Base-by-base conservation (phyloP, 352 stramenopile genomes). In the Phytophthora citrophthora region DNA sequence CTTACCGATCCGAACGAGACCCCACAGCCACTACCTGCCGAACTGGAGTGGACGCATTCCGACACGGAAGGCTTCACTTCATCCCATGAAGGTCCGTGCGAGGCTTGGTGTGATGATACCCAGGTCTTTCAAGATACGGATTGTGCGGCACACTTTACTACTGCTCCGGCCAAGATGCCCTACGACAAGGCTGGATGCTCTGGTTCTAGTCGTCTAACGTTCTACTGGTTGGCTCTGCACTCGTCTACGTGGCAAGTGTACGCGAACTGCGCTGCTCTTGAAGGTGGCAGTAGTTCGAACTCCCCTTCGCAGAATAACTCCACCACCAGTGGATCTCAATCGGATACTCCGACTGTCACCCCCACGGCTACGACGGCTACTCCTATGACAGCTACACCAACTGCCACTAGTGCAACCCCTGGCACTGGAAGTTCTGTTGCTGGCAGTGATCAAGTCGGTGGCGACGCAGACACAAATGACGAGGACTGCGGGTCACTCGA, bases 211-310 rank as follows among this genome's bases (percentile, higher is more conserved):
- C 58, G 27, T 13, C 39, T 83, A 26, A 75, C 65, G 8, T 76
- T 73, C 51, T 74, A 76, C 31, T 85, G 76, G 76, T 24, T 85
- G 12, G 76, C 76, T 6, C 34, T 86, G 52, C 76, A 86, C 55
- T 66, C 69, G 24, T 64, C 64, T 15, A 67, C 70, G 3, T 86
- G 76, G 76, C 76, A 85, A 49, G 54, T 77, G 7, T 84, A 84
- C 54, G 64, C 62, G 10, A 76, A 77, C 20, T 82, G 71, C 32
- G 62, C 71, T 66, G 32, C 50, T 3, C 62, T 76, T 29, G 63
- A 65, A 52, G 60, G 61, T 4, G 46, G 49, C 24, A 60, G 54
- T 15, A 39, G 32, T 6, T 66, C 47, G 29, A 20, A 49, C 36
- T 40, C 63, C 5, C 52, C 63, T 47, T 59, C 68, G 20, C 50